phyloP scores from a whole-genome alignment of 1,284 basidiomycete species.

The Austroboletus niveus region DNA sequence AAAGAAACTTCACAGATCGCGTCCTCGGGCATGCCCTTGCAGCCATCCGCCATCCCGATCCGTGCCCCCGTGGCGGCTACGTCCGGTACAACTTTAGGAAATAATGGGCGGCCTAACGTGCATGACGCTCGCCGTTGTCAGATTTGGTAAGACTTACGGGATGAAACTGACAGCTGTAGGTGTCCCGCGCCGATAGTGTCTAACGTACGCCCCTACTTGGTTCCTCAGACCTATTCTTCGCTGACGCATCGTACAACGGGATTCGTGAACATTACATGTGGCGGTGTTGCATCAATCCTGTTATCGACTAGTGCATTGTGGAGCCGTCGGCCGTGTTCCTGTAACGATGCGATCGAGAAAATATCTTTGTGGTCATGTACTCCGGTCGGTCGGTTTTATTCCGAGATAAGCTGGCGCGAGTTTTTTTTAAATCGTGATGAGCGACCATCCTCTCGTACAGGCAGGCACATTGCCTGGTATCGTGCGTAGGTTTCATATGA shows the following conservation, averaged over 20 bases:
- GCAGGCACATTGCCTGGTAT: neutral
- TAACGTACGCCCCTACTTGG: constrained; percentile 9
- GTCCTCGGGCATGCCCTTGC: no score
- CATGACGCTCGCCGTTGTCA: neutral
- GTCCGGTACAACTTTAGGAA: no score
- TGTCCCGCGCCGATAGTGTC: constrained; percentile 18
- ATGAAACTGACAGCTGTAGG: constrained; percentile 10
- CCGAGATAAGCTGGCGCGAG: neutral
- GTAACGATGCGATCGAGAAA: neutral
- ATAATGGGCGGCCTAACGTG: no score
- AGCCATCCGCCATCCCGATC: no score
- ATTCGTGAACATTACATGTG: constrained; percentile 13
- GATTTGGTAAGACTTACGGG: constrained; percentile 1
- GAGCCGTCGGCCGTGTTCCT: neutral
- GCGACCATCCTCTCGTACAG: no score
- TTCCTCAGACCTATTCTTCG: neutral
- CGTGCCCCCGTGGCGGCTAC: no score
- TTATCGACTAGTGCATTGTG: neutral
- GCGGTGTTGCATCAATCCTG: constrained; percentile 6
- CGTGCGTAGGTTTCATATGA: no score
- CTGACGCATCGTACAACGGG: constrained; percentile 5
- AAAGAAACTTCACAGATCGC: no score
- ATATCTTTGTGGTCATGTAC: neutral
- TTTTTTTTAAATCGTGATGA: neutral
- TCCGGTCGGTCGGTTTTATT: neutral